phyloP scores from a whole-genome alignment of 495 filamentous ascomycete genomes.

The Pseudomonodictys pantanalensis region DNA sequence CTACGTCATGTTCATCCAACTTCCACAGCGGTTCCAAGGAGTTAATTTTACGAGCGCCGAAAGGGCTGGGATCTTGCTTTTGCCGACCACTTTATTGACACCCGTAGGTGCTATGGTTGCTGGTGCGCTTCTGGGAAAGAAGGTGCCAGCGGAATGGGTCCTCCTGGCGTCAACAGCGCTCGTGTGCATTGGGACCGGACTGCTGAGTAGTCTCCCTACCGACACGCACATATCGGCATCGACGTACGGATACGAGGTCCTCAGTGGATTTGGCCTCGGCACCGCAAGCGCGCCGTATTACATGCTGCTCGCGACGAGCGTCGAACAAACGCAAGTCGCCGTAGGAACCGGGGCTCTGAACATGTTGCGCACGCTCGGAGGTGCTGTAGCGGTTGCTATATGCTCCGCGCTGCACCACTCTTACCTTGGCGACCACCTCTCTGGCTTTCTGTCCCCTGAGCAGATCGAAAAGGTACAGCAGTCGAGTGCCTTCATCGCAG shows the following conservation, averaged over 20 bases:
- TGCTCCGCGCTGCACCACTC: slow-evolving; percentile 30
- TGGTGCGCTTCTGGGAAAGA: slow-evolving; percentile 9
- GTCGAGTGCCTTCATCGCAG: background rate
- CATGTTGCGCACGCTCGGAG: slow-evolving; percentile 33
- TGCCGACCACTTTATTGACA: slow-evolving; percentile 19
- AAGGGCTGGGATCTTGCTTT: slow-evolving; percentile 26
- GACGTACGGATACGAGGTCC: slow-evolving; percentile 28
- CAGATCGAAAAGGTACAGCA: slow-evolving; percentile 19
- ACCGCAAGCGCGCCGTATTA: slow-evolving; percentile 18
- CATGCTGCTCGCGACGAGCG: slow-evolving; percentile 7
- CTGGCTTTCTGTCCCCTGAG: slow-evolving; percentile 9
- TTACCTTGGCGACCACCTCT: slow-evolving; percentile 6
- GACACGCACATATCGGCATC: background rate
- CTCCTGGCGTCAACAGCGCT: slow-evolving; percentile 10
- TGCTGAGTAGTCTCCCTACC: slow-evolving; percentile 21
- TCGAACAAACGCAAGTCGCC: slow-evolving; percentile 22
- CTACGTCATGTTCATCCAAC: slow-evolving; percentile 21
- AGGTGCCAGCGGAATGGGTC: slow-evolving; percentile 11
- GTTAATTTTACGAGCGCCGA: slow-evolving; percentile 27
- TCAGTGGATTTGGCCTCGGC: slow-evolving; percentile 27
- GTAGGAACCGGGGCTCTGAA: slow-evolving; percentile 30
- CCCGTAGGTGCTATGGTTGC: slow-evolving; percentile 23
- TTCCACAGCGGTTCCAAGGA: slow-evolving; percentile 33
- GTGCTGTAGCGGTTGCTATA: slow-evolving; percentile 30
- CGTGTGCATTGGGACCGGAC: slow-evolving; percentile 20